Conservation (phyloP, 2,329 filamentous ascomycete species). For the Sphaerulina vaccinii region DNA sequence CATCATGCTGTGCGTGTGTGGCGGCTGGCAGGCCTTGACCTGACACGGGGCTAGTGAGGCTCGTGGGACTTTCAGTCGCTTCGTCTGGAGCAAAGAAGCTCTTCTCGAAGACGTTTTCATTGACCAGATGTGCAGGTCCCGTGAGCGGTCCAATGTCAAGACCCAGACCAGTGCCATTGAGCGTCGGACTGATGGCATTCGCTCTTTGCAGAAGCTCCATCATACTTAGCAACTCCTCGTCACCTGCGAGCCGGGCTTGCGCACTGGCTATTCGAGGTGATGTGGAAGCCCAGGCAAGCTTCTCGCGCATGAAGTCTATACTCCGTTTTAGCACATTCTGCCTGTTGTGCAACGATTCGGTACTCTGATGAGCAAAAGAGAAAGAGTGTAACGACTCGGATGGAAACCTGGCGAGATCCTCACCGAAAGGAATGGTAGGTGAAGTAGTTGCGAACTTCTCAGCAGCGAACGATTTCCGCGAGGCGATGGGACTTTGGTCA, state of each 20-base stretch:
- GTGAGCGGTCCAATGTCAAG: conserved; percentile 66
- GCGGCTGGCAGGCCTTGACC: conserved; percentile 6
- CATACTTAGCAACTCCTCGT: conserved; percentile 85
- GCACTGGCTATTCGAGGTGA: conserved; percentile 77
- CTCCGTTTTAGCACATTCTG: conserved; percentile 92
- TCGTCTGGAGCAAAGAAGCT: conserved; percentile 58
- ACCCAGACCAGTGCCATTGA: conserved; percentile 51
- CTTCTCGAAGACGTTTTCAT: conserved; percentile 80
- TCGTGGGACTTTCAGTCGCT: conserved; percentile 44
- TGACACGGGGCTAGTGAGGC: conserved; percentile 27
- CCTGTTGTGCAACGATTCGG: conserved; percentile 80
- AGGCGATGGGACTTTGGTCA: conserved; percentile 67
- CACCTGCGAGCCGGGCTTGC: conserved; percentile 77
- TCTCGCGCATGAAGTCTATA: conserved; percentile 94
- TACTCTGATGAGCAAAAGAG: conserved; percentile 89
- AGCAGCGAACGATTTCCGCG: conserved; percentile 47
- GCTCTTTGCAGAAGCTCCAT: conserved; percentile 82
- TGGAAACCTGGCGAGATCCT: conserved; percentile 89
- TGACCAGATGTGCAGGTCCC: conserved; percentile 71
- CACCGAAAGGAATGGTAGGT: conserved; percentile 68
- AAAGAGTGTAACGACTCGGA: conserved; percentile 97
- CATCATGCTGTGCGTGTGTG: neutral
- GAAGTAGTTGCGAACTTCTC: conserved; percentile 65
- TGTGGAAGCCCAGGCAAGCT: conserved; percentile 74
- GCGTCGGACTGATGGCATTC: conserved; percentile 69